Evolutionary conservation across 768 basidiomycete genomes (phyloP).

Genomic region (Tylopilus cervinicoccineus): DNA sequence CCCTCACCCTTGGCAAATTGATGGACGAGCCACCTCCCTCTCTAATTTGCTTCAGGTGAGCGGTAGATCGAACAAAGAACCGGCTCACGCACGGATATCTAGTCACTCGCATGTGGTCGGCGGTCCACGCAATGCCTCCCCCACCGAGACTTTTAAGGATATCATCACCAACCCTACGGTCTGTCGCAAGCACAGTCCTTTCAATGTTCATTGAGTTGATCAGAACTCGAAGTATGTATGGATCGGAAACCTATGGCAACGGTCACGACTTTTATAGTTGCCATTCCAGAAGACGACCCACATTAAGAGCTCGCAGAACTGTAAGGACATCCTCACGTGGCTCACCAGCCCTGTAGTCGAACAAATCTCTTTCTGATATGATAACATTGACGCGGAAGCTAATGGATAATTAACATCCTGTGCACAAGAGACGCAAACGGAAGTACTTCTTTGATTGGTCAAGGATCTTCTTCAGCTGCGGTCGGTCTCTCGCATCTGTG

Average conservation of each 20-base stretch:
- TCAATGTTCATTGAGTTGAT: constrained; percentile 78
- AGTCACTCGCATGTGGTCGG: constrained; percentile 57
- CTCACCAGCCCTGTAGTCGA: constrained; percentile 77
- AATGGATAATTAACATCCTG: constrained; percentile 9
- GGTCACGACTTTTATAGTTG: background rate
- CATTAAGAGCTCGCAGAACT: constrained; percentile 78
- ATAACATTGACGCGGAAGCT: constrained; percentile 53
- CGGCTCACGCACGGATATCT: constrained; percentile 54
- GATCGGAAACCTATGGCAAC: constrained; percentile 60
- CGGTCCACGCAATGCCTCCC: constrained; percentile 61
- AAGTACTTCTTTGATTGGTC: constrained; percentile 61
- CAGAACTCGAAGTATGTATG: constrained; percentile 72
- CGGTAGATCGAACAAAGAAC: background rate
- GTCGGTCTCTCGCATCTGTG: constrained; percentile 63
- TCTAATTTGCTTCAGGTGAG: constrained; percentile 31
- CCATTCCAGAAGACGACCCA: constrained; percentile 29
- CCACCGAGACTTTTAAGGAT: constrained; percentile 40
- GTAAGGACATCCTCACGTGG: constrained; percentile 61
- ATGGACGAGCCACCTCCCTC: constrained; percentile 65
- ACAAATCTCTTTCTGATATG: constrained; percentile 68
- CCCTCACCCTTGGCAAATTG: constrained; percentile 29
- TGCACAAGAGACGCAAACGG: constrained; percentile 6
- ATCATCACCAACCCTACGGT: constrained; percentile 61
- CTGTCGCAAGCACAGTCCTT: constrained; percentile 56
- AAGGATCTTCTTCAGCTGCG: constrained; percentile 52